These are phyloP conservation scores for Globisporangium nagaii DNA, from an alignment of 352 stramenopile species.

Conservation along the genomic window DNA sequence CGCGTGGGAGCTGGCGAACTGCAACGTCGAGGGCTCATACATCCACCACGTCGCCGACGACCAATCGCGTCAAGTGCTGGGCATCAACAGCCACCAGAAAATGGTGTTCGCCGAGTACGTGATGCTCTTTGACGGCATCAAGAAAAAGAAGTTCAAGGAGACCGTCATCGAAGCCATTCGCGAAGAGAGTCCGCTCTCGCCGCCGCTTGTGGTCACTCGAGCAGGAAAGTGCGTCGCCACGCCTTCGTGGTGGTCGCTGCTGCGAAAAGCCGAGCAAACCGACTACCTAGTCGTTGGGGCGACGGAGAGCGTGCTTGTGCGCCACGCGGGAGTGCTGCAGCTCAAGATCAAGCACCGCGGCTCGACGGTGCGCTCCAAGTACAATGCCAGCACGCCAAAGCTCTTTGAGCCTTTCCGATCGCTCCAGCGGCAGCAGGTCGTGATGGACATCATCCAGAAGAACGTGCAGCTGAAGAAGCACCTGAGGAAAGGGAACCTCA, in stretches of 20 bases:
- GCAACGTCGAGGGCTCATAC: conserved; percentile 71
- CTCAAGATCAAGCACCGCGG: conserved; percentile 73
- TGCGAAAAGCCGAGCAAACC: conserved; percentile 5
- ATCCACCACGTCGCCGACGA: conserved; percentile 52
- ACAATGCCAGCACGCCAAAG: conserved; percentile 26
- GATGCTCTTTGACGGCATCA: conserved; percentile 58
- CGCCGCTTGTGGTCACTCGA: conserved; percentile 41
- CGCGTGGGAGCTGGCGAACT: conserved; percentile 44
- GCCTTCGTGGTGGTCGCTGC: conserved; percentile 2
- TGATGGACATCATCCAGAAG: conserved; percentile 66
- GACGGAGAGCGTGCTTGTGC: conserved; percentile 45
- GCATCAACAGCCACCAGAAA: conserved; percentile 10
- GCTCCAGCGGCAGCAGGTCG: conserved; percentile 70
- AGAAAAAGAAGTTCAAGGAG: conserved; percentile 66
- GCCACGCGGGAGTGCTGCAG: conserved; percentile 53
- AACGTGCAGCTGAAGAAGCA: conserved; percentile 67
- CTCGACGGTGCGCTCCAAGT: conserved; percentile 52
- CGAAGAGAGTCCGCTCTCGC: conserved; percentile 54
- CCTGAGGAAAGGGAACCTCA: conserved; percentile 41
- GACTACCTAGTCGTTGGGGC: conserved; percentile 65
- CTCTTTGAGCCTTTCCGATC: conserved; percentile 71
- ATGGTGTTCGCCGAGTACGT: conserved; percentile 56
- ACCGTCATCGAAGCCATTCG: conserved; percentile 64
- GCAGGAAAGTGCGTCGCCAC: conserved; percentile 20
- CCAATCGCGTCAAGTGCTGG: conserved; percentile 22